Conservation (phyloP, 208 protist species). For the Leishmania braziliensis region DNA sequence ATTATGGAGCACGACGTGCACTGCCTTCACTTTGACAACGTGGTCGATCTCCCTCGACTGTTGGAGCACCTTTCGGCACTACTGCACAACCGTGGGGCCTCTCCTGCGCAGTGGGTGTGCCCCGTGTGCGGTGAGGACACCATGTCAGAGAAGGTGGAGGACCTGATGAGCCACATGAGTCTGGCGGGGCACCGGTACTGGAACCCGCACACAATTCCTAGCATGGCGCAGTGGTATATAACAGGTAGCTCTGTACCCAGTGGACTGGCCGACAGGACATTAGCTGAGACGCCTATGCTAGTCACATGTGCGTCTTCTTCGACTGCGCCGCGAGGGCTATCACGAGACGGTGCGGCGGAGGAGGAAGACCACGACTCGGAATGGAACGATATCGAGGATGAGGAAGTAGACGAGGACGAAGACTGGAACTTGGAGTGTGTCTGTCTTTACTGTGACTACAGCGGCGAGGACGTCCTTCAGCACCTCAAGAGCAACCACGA, state of each 20-base stretch:
- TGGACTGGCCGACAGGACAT: not conserved
- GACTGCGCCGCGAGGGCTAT: not conserved
- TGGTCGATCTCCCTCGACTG: slow-evolving; percentile 52
- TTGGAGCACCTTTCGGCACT: slow-evolving; percentile 35
- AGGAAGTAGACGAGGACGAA: slow-evolving; percentile 50
- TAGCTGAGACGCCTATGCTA: not conserved
- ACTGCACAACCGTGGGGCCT: slow-evolving; percentile 6
- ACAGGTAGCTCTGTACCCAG: not conserved
- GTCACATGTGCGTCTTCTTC: not conserved
- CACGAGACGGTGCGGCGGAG: slow-evolving; percentile 14
- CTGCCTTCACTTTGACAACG: slow-evolving; percentile 57
- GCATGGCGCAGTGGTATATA: slow-evolving; percentile 49
- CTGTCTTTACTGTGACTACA: slow-evolving; percentile 68
- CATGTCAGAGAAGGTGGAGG: not conserved
- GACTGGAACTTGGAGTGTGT: slow-evolving; percentile 59
- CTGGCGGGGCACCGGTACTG: slow-evolving; percentile 40
- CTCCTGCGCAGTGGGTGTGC: slow-evolving; percentile 33
- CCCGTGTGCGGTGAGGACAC: slow-evolving; percentile 53
- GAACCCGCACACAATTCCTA: slow-evolving; percentile 53
- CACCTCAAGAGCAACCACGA: slow-evolving; percentile 59
- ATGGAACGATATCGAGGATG: slow-evolving; percentile 36
- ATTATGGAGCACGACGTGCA: slow-evolving; percentile 43
- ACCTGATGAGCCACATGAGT: slow-evolving; percentile 28
- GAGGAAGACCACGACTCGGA: slow-evolving; percentile 29
- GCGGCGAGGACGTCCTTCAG: slow-evolving; percentile 40